These are phyloP conservation scores for Scleroderma bovista DNA, from an alignment of 768 basidiomycete species.

Conservation along the genomic window DNA sequence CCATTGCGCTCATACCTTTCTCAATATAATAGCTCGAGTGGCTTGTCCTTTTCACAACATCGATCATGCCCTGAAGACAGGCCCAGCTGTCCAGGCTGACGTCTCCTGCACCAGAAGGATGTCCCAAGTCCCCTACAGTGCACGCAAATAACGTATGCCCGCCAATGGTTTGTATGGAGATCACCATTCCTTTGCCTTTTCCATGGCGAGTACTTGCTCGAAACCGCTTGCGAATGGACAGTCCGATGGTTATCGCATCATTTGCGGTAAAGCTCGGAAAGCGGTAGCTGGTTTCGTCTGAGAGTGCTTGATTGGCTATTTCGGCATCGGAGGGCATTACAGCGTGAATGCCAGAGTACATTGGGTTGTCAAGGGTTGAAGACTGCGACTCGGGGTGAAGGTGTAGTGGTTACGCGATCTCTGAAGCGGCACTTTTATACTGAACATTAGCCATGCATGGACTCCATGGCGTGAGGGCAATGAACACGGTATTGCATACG, in stretches of 20 bases:
- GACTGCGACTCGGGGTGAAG: neutral
- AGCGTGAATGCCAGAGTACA: conserved; percentile 61
- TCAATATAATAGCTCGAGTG: conserved; percentile 86
- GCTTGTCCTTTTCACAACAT: conserved; percentile 72
- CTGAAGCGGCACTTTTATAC: neutral
- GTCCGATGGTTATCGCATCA: conserved; percentile 75
- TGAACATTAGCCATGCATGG: too few relatives aligned
- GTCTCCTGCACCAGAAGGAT: conserved; percentile 59
- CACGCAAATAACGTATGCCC: conserved; percentile 79
- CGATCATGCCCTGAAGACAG: conserved; percentile 73
- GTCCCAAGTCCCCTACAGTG: conserved; percentile 77
- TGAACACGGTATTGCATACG: too few relatives aligned
- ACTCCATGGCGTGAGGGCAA: too few relatives aligned
- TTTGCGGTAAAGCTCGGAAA: conserved; percentile 70
- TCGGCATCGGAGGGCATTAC: conserved; percentile 68
- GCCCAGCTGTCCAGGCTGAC: conserved; percentile 80
- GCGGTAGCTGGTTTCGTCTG: conserved; percentile 64
- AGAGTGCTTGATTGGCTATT: conserved; percentile 62
- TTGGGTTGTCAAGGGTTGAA: conserved; percentile 17
- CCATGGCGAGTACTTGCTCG: conserved; percentile 62
- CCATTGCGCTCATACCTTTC: conserved; percentile 81
- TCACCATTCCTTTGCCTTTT: conserved; percentile 76
- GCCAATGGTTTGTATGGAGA: conserved; percentile 73
- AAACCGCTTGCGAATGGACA: conserved; percentile 82
- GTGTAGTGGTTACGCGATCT: neutral